Evolutionary conservation across 768 basidiomycete genomes (phyloP).

Genomic region (Chalciporus sphaerocephalus): DNA sequence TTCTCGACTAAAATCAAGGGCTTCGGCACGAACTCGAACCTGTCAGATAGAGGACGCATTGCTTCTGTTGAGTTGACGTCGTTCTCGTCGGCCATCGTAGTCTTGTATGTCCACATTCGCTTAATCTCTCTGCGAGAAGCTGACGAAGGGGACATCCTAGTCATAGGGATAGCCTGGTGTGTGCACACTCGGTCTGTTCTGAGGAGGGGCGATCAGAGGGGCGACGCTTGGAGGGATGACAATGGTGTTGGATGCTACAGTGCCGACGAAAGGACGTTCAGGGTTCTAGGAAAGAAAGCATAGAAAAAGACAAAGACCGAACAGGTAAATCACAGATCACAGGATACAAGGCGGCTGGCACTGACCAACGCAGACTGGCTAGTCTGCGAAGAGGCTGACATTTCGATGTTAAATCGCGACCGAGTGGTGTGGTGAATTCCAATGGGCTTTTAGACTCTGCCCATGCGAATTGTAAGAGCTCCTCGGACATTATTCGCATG

Average conservation of each 20-base stretch:
- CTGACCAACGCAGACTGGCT: too few relatives aligned
- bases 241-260: not conserved
- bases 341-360: not conserved
- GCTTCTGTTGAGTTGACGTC: not conserved
- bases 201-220: not conserved
- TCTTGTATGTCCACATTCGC: not conserved
- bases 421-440: too few relatives aligned
- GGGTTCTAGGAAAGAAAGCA: not conserved
- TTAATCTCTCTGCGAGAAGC: not conserved
- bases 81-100: not conserved
- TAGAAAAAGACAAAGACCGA: not conserved
- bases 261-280: too few relatives aligned
- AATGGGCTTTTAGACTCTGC: too few relatives aligned
- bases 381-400: too few relatives aligned
- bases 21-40: conserved; percentile 23
- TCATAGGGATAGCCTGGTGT: not conserved
- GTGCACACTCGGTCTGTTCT: not conserved
- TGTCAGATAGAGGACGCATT: not conserved
- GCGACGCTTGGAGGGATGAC: conserved; percentile 22
- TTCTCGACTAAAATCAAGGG: conserved; percentile 23
- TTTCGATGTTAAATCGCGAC: too few relatives aligned
- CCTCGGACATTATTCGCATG: too few relatives aligned
- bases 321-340: not conserved
- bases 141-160: not conserved
- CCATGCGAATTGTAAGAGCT: too few relatives aligned